A percentile compares a stretch with the other conserved stretches of the same genome.
Conservation (phyloP, 805 yeast genomes). For the Metschnikowia henanensis region DNA sequence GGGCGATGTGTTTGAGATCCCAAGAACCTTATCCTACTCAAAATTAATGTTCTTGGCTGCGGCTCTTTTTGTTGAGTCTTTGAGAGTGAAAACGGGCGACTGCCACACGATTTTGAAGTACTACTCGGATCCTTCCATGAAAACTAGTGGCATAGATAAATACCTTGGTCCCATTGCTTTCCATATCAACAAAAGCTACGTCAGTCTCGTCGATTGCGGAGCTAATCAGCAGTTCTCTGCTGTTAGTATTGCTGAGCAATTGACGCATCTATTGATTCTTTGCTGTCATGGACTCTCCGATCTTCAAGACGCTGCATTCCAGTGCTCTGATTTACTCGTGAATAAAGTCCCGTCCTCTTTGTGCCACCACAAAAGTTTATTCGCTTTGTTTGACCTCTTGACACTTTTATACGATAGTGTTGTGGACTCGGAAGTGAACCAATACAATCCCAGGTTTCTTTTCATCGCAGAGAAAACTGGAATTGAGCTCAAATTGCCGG, state of each 20-base stretch:
- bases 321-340: constrained; percentile 70
- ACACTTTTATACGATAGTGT: constrained; percentile 76
- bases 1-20: constrained; percentile 50
- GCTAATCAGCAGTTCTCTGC: constrained; percentile 57
- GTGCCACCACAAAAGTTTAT: constrained; percentile 72
- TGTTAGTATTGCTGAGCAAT: constrained; percentile 59
- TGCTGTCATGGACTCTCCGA: constrained; percentile 78
- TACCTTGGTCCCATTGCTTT: constrained; percentile 66
- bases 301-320: constrained; percentile 77
- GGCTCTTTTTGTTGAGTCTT: constrained; percentile 70
- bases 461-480: constrained; percentile 49
- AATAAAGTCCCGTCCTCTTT: constrained; percentile 70
- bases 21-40: constrained; percentile 60
- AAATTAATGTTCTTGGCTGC: constrained; percentile 88
- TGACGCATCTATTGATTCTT: constrained; percentile 62
- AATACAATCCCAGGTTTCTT: constrained; percentile 78
- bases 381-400: constrained; percentile 77
- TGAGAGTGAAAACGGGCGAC: constrained; percentile 78
- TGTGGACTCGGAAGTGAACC: constrained; percentile 79
- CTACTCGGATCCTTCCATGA: constrained; percentile 82
- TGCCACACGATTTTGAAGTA: constrained; percentile 77
- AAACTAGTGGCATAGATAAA: constrained; percentile 64
- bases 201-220: constrained; percentile 50
- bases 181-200: constrained; percentile 56
- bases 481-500: constrained; percentile 62